Evolutionary conservation across 2,329 filamentous ascomycete species (phyloP), one percentile per base, ranked within the genome.

Genomic region (Daldinia sp.): DNA sequence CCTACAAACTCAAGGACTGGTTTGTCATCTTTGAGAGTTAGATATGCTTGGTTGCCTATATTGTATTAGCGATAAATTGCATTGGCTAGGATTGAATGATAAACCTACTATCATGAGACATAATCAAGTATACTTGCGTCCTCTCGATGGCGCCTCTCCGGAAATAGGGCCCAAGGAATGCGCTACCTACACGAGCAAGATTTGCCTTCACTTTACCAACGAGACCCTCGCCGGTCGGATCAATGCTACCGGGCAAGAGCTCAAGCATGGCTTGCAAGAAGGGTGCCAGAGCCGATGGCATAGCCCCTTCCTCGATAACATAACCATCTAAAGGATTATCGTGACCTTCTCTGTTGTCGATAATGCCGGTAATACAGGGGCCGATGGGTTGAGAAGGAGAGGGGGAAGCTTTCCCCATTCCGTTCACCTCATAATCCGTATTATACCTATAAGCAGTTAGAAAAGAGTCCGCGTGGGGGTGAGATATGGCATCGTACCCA

Each of bases 51-150:
- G 68, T 87, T 87, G 41, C 78, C 80, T 83, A 52, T 10, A 66
- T 11, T 29, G 27, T n/a, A 50, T 68, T 48, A 70, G 50, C 23
- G 52, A 56, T 7, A 49, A 13, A 68, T 34, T 71, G 8, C 29
- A 21, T 7, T 11, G n/a, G 30, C 19, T 13, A 29, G 13, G 35
- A 17, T 11, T 15, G 68, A 27, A 13, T 6, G 15, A 15, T 5
- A 3, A 17, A 71, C 77, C 71, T 77, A 78, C 82, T 86, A 67
- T 90, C 87, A 68, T 90, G 87, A 1, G 84, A 86, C 86, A 90
- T 89, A 71, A 90, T 80, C 3, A 91, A 79, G 71, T 89, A 90
- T 0, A 87, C 81, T 60, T 88, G 84, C 0, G 87, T 90, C 60
- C 77, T 83, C 71, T 85, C 82, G 17, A 89, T 76, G 15, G 85